Conservation (phyloP, 1,284 basidiomycete species). For the Cryptococcus maquisensis region DNA sequence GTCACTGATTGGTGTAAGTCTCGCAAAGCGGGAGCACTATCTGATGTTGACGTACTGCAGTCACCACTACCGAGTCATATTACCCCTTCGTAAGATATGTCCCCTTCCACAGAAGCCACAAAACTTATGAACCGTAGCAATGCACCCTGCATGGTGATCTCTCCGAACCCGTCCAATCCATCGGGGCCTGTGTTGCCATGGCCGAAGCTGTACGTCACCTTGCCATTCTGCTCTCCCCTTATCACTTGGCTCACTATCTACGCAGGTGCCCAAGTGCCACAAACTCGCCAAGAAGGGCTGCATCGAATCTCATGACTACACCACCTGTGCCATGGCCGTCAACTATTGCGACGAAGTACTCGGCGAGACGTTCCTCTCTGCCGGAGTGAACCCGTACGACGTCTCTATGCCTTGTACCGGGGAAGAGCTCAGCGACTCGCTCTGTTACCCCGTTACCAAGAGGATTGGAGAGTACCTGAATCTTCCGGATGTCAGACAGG, state of each 20-base stretch:
- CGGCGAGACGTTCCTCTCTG: conserved; percentile 34
- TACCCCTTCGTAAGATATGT: conserved; percentile 34
- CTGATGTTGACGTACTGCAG: conserved; percentile 8
- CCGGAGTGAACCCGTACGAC: conserved; percentile 57
- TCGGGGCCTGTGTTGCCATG: conserved; percentile 39
- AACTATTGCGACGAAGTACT: conserved; percentile 56
- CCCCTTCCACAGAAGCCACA: not conserved
- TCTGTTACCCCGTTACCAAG: conserved; percentile 50
- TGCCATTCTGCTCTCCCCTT: too few relatives aligned
- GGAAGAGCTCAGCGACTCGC: conserved; percentile 44
- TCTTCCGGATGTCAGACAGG: conserved; percentile 53
- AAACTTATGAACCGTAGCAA: conserved; percentile 19
- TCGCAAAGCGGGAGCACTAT: not conserved
- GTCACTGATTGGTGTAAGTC: conserved; percentile 49
- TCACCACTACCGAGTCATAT: conserved; percentile 38
- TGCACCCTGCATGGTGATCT: conserved; percentile 41
- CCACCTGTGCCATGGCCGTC: conserved; percentile 60
- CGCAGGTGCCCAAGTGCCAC: conserved; percentile 39
- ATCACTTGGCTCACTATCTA: not conserved
- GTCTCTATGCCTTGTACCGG: conserved; percentile 58
- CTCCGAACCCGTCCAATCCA: conserved; percentile 36
- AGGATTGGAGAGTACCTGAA: conserved; percentile 56
- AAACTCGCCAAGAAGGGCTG: conserved; percentile 35
- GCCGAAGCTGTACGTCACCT: conserved; percentile 40
- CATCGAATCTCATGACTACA: conserved; percentile 52